A percentile compares a stretch with the other conserved stretches of the same genome.
These are phyloP conservation scores for Yamadazyma membranifaciens DNA, from an alignment of 1,139 yeast genomes.

Conservation along the genomic window DNA sequence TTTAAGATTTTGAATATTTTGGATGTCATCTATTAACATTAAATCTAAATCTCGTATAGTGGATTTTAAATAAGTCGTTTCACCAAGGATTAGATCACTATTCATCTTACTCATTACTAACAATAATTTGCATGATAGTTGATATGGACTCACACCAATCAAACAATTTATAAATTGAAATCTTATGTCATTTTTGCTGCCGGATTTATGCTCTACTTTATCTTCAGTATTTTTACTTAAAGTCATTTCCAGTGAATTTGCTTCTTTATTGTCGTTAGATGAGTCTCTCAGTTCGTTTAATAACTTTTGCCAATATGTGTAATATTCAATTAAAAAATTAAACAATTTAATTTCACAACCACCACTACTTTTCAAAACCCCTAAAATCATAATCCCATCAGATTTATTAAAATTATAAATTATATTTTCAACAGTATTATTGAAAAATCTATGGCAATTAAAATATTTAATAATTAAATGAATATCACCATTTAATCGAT, in stretches of 20 bases:
- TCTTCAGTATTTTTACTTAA: background rate
- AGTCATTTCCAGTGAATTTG: background rate
- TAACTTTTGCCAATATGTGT: slow-evolving; percentile 52
- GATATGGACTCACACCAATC: slow-evolving; percentile 58
- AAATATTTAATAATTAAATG: slow-evolving; percentile 30
- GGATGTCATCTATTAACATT: slow-evolving; percentile 57
- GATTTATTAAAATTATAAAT: slow-evolving; percentile 9
- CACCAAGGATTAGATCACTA: slow-evolving; percentile 42
- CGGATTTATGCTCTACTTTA: background rate
- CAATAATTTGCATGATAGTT: slow-evolving; percentile 52
- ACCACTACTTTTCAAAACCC: slow-evolving; percentile 5
- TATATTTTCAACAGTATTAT: slow-evolving; percentile 9
- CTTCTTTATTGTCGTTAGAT: slow-evolving; percentile 8
- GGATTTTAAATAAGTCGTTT: slow-evolving; percentile 36
- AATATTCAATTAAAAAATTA: slow-evolving; percentile 48
- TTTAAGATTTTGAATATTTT: slow-evolving; percentile 17
- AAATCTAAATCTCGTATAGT: slow-evolving; percentile 46
- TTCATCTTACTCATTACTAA: slow-evolving; percentile 53
- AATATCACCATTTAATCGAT: slow-evolving; percentile 29
- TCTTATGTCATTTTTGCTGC: slow-evolving; percentile 27
- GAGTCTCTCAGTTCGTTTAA: slow-evolving; percentile 19
- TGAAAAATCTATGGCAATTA: slow-evolving; percentile 19
- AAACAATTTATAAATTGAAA: slow-evolving; percentile 50
- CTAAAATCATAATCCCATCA: slow-evolving; percentile 11
- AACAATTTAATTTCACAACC: slow-evolving; percentile 39